phyloP scores from a whole-genome alignment of 148 eudicot species.

The Vaccinium myrtillus region DNA sequence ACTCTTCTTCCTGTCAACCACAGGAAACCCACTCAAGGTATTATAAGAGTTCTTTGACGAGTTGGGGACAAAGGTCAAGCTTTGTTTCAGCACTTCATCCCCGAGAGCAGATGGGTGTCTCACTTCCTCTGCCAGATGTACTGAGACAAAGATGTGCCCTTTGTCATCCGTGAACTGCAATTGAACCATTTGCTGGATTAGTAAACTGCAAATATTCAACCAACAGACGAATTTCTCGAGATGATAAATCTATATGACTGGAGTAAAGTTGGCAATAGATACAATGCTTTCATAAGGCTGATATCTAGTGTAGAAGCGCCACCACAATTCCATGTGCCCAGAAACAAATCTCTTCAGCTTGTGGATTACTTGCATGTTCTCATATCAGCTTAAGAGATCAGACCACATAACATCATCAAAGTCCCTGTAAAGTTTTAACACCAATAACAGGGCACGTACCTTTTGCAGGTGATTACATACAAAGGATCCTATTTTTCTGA shows the following conservation, averaged over 20 bases:
- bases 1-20: constrained; percentile 64
- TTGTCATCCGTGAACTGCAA: constrained; percentile 75
- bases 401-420: neutral
- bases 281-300: neutral
- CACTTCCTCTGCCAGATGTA: constrained; percentile 78
- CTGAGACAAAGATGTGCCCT: constrained; percentile 87
- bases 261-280: neutral
- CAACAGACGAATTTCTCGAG: neutral
- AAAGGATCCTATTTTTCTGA: neutral
- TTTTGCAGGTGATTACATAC: neutral
- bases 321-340: neutral
- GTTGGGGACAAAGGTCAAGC: constrained; percentile 28
- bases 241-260: neutral
- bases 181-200: neutral
- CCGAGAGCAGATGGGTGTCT: constrained; percentile 36
- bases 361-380: neutral
- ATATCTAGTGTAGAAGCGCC: neutral
- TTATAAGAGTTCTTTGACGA: constrained; percentile 26
- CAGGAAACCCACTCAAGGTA: constrained; percentile 72
- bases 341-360: neutral
- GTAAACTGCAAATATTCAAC: neutral
- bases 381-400: neutral
- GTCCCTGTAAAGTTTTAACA: neutral
- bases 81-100: constrained; percentile 56
- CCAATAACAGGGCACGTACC: neutral